Evolutionary conservation across 2,329 filamentous ascomycete species (phyloP), one percentile per base, ranked within the genome.

Genomic region (Ophiocordyceps camponoti-saundersi): DNA sequence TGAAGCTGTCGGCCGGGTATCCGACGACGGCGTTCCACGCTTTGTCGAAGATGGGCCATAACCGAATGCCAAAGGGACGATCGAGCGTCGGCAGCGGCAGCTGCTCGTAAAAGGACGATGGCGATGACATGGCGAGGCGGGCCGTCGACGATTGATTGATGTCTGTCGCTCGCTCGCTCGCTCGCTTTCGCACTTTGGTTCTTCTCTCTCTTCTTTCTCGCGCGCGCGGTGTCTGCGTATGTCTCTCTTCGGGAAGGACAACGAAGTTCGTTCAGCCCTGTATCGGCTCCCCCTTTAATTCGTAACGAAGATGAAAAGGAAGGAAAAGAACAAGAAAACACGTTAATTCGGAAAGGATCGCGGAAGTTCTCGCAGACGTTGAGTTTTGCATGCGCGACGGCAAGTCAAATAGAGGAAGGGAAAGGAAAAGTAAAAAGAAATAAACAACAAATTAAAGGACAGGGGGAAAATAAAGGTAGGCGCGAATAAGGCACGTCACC

Each of bases 21-120:
- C 90, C 90, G 49, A 76, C 75, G 53, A 87, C 71, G 48, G 72
- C 65, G 62, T 83, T 82, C 68, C 83, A 96, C 56, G 73, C 80
- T 71, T 88, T 86, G 69, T 82, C 84, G 76, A 96, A 96, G 67
- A 93, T 79, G 57, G 90, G 87, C 92, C 92, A 96, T 65, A 95
- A 69, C 53, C 85, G 74, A 55, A 96, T 71, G 64, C 90, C 92
- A 59, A 96, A 96, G 32, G 90, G 90, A 53, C 85, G 80, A 63
- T 95, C 89, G 65, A 96, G 73, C 51, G 87, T 87, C 48, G 90
- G 90, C 55, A 79, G 62, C 61, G 85, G 73, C 51, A 80, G 58
- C 56, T 73, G 66, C 59, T 75, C 70, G 65, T 66, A 71, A 53
- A 75, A 68, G 67, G 68, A 60, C 48, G 68, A 61, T 46, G 58